Conservation (phyloP, 139 green algal species). For the Coelastrella sp. region DNA sequence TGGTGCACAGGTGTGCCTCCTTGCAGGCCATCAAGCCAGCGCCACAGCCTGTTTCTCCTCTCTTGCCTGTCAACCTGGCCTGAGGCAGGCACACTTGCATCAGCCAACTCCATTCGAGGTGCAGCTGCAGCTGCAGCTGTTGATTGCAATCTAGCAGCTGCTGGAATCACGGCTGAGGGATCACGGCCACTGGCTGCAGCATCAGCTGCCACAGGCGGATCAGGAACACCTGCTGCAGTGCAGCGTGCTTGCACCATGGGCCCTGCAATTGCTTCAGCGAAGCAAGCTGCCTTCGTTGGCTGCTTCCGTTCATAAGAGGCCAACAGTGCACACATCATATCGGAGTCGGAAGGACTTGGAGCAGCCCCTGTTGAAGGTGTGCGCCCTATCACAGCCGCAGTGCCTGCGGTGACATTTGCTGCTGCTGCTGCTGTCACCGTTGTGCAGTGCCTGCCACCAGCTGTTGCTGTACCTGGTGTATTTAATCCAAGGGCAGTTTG, state of each 20-base stretch:
- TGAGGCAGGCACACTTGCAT: not conserved
- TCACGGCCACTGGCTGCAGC: not conserved
- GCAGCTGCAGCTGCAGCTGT: not conserved
- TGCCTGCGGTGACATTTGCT: not conserved
- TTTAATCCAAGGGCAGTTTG: not conserved
- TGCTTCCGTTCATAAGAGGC: constrained; percentile 36
- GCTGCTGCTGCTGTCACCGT: not conserved
- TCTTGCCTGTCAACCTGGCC: not conserved
- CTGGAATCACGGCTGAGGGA: not conserved
- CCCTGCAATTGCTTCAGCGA: not conserved
- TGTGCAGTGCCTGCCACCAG: too few species aligned
- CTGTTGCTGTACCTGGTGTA: not conserved
- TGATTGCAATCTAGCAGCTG: constrained; percentile 14
- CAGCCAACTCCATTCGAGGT: not conserved
- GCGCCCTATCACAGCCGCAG: not conserved
- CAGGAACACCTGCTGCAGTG: not conserved
- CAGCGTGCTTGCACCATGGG: not conserved
- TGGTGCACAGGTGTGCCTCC: not conserved
- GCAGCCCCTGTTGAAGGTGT: constrained; percentile 14
- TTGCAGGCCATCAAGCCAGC: not conserved
- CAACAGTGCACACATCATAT: constrained; percentile 30
- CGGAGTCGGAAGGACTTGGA: constrained; percentile 24
- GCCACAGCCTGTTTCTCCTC: not conserved
- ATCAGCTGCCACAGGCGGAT: too few species aligned
- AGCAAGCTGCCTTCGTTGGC: not conserved